phyloP scores from a whole-genome alignment of 257 asterid species.

The Primulina tabacum region DNA sequence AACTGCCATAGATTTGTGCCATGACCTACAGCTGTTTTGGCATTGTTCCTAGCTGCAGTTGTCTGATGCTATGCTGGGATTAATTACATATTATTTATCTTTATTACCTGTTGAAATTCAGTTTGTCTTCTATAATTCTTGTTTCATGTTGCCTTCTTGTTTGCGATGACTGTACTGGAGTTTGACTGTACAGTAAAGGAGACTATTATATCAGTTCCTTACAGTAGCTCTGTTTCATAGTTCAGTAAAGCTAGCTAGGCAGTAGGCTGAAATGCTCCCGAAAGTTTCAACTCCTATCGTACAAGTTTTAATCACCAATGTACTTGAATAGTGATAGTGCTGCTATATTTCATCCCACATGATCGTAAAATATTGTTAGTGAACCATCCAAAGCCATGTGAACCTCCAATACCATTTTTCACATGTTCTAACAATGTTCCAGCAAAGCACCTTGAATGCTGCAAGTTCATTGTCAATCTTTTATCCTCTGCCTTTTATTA shows the following conservation, averaged over 20 bases:
- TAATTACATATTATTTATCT: neutral
- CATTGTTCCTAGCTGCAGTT: neutral
- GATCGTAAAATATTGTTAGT: neutral
- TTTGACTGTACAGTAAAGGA: neutral
- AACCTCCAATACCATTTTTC: neutral
- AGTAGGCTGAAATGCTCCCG: neutral
- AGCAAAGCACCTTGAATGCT: too few species aligned
- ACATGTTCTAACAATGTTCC: neutral
- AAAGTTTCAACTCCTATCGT: neutral
- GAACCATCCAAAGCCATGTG: neutral
- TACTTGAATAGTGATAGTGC: too few species aligned
- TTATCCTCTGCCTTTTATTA: constrained; percentile 11
- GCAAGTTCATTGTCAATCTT: too few species aligned
- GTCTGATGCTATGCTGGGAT: neutral
- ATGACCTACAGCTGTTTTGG: neutral
- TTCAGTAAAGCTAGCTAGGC: neutral
- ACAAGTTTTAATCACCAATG: neutral
- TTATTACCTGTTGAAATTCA: neutral
- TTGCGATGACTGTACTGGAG: neutral
- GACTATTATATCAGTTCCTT: neutral
- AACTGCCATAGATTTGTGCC: constrained; percentile 3
- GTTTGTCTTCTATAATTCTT: neutral
- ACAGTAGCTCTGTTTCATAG: neutral
- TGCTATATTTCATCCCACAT: neutral
- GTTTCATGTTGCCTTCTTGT: neutral